A percentile compares a stretch with the other conserved stretches of the same genome.
Evolutionary conservation across 495 filamentous ascomycete species (phyloP).

Genomic region (Penicillium diatomitis): DNA sequence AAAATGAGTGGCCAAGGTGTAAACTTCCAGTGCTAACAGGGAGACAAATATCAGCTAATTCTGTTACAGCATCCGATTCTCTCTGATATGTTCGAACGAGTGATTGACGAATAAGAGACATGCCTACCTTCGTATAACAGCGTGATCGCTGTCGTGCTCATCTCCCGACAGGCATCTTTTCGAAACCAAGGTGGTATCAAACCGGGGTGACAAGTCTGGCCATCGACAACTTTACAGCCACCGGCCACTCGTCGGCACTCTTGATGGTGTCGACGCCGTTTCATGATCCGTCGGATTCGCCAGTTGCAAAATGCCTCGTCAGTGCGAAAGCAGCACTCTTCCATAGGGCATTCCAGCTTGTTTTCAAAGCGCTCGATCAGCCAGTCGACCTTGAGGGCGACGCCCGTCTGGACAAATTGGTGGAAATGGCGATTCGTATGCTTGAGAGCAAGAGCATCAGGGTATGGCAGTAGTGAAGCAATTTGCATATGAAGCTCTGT

Average conservation of each 20-base stretch:
- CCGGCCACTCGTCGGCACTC: slow-evolving; percentile 23
- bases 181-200: slow-evolving; percentile 25
- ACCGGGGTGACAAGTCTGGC: slow-evolving; percentile 26
- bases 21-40: no score
- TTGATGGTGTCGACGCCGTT: slow-evolving; percentile 32
- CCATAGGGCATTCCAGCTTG: slow-evolving; percentile 40
- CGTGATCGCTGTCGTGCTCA: background rate
- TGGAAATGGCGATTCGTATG: slow-evolving; percentile 56
- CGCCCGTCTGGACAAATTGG: slow-evolving; percentile 54
- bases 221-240: slow-evolving; percentile 30
- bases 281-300: slow-evolving; percentile 33
- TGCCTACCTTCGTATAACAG: no score
- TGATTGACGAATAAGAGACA: no score
- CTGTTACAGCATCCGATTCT: no score
- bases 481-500: slow-evolving; percentile 65
- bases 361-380: slow-evolving; percentile 47
- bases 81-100: no score
- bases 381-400: slow-evolving; percentile 58
- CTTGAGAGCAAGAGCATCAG: slow-evolving; percentile 65
- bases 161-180: slow-evolving; percentile 12
- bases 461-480: slow-evolving; percentile 64
- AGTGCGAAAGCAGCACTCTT: slow-evolving; percentile 38
- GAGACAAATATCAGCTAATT: no score
- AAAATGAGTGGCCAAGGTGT: no score
- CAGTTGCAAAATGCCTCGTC: slow-evolving; percentile 37